Base-by-base conservation (phyloP, 257 asterid genomes). In the Buddleja alternifolia region DNA sequence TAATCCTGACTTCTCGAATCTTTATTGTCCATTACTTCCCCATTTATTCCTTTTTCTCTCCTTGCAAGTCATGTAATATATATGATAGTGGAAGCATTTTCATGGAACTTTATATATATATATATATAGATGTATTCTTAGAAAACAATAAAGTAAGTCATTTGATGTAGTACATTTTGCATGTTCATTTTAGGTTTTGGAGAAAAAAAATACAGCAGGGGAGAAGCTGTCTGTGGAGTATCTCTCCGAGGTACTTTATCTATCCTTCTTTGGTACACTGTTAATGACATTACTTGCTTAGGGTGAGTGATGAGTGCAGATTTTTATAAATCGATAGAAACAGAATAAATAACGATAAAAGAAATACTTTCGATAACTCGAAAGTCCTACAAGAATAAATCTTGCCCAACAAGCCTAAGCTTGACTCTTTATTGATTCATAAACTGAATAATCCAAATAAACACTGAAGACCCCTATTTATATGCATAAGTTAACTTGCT, bases 201-300 rank as follows among this genome's bases (percentile, higher is more conserved):
- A 88, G 75, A 77, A 77, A 60, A 84, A 81, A 75, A 80, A 55
- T 77, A 82, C 78, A 10, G 75, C 81, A 36, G 80, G 81, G 6
- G 78, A 76, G 65, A 84, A 73, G 65, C 56, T 83, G 54, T 84
- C 90, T 8, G 83, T 67, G 47, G 94, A 85, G 71, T 73, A 81
- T 84, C 81, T 90, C 45, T 84, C 94, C 17, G 81, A 53, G 93
- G 97, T 93, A 85, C 69, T 57, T 58, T 66, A 73, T 21, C 63
- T 19, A 58, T 53, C 75, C 64, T 58, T 63, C 25, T 63, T 58
- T 20, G 41, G 25, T 53, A 10, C 19, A 14, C 48, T 15, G 51
- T 20, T 67, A 15, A 48, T 68, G 48, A 29, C 29, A 53, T 52
- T 12, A 17, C 73, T 48, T 67, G 47, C 36, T 65, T 46, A 55